Evolutionary conservation across 78 protist species (phyloP).

Genomic region (Thecamonas trahens): DNA sequence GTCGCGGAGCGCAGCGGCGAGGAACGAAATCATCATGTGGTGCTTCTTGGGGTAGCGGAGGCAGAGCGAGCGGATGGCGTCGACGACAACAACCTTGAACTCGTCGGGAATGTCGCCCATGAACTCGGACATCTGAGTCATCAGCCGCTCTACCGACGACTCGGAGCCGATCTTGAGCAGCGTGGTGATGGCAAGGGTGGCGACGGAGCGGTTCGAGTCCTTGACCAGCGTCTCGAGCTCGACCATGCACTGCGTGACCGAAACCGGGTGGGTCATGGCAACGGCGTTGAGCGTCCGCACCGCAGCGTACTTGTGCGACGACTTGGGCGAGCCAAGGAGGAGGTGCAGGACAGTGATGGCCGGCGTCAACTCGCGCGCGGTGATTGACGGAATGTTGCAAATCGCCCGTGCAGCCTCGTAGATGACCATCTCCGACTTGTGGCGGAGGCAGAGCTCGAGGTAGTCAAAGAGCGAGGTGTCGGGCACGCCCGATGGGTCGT

Average conservation of each 20-base stretch:
- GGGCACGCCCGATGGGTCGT: slow-evolving; percentile 15
- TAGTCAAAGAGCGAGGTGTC: slow-evolving; percentile 28
- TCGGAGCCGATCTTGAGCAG: slow-evolving; percentile 89
- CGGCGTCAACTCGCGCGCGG: slow-evolving; percentile 68
- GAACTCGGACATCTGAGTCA: slow-evolving; percentile 87
- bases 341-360: slow-evolving; percentile 83
- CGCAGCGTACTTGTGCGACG: slow-evolving; percentile 89
- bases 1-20: slow-evolving; percentile 44
- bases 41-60: slow-evolving; percentile 75
- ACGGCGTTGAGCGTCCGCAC: slow-evolving; percentile 81
- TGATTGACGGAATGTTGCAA: slow-evolving; percentile 63
- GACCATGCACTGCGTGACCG: slow-evolving; percentile 77
- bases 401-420: slow-evolving; percentile 95
- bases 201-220: slow-evolving; percentile 90
- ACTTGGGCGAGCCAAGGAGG: slow-evolving; percentile 77
- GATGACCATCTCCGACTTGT: slow-evolving; percentile 88
- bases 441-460: slow-evolving; percentile 71
- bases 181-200: slow-evolving; percentile 96
- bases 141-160: slow-evolving; percentile 82
- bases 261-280: slow-evolving; percentile 51
- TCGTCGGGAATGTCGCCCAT: slow-evolving; percentile 92
- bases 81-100: slow-evolving; percentile 76
- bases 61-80: slow-evolving; percentile 80
- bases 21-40: slow-evolving; percentile 39
- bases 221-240: slow-evolving; percentile 90